These are phyloP conservation scores for Coniella vitis DNA, from an alignment of 2,329 filamentous ascomycete genomes.

Conservation along the genomic window DNA sequence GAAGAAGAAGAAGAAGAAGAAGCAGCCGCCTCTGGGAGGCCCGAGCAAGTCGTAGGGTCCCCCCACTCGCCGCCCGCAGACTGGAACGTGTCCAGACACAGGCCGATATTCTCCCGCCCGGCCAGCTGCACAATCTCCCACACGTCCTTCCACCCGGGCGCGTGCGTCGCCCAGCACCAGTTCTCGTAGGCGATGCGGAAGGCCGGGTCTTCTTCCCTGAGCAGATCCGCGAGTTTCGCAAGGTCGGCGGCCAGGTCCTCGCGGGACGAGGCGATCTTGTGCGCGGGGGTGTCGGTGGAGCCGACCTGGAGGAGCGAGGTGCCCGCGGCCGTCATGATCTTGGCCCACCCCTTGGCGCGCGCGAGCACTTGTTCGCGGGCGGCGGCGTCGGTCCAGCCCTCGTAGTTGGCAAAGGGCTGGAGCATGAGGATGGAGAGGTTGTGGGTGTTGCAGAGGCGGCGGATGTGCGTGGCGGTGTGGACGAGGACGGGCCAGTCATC, in stretches of 20 bases:
- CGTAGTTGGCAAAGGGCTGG: slow-evolving; percentile 71
- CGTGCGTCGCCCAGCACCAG: slow-evolving; percentile 73
- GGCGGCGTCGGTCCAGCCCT: slow-evolving; percentile 59
- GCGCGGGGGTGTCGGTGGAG: slow-evolving; percentile 49
- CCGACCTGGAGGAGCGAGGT: slow-evolving; percentile 64
- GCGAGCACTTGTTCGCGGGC: slow-evolving; percentile 57
- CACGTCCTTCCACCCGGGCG: slow-evolving; percentile 60
- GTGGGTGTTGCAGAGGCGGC: slow-evolving; percentile 45
- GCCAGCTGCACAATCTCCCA: slow-evolving; percentile 62
- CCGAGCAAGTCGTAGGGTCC: slow-evolving; percentile 59
- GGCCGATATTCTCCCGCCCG: slow-evolving; percentile 58
- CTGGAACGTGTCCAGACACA: slow-evolving; percentile 76
- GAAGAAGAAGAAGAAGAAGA: too few relatives aligned
- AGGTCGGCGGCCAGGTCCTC: slow-evolving; percentile 54
- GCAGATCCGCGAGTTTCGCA: slow-evolving; percentile 54
- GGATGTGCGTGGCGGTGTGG: slow-evolving; percentile 47
- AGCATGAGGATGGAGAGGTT: slow-evolving; percentile 60
- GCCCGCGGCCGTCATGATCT: slow-evolving; percentile 62
- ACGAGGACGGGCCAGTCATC: slow-evolving; percentile 55
- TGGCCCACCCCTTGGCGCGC: slow-evolving; percentile 59
- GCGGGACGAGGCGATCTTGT: slow-evolving; percentile 43
- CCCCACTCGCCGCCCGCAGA: slow-evolving; percentile 66
- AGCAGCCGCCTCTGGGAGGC: slow-evolving; percentile 52
- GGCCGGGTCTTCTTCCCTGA: slow-evolving; percentile 39
- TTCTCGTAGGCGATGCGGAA: slow-evolving; percentile 70